Conservation (phyloP, 164 flowering plant genomes). For the Umbilicus rupestris region DNA sequence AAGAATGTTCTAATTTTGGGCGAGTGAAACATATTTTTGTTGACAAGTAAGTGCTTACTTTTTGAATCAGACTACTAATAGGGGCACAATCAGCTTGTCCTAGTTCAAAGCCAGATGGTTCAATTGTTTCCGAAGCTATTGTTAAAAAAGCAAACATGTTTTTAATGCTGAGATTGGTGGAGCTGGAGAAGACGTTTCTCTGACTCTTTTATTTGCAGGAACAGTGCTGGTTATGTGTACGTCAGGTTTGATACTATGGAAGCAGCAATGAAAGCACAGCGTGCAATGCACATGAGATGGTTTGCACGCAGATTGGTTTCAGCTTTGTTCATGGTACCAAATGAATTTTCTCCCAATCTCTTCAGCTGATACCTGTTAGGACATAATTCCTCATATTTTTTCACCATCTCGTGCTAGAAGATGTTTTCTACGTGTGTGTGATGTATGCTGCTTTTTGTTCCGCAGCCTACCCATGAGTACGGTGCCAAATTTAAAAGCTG, state of each 20-base stretch:
- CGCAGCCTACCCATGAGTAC: constrained; percentile 68
- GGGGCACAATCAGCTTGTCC: neutral
- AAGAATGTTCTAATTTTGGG: constrained; percentile 87
- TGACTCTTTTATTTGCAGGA: constrained; percentile 31
- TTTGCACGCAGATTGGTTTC: constrained; percentile 72
- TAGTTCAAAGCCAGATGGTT: neutral
- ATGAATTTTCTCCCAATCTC: neutral
- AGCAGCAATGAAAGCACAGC: constrained; percentile 58
- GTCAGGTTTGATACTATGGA: constrained; percentile 64
- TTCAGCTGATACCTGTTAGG: neutral
- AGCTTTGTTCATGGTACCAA: constrained; percentile 69
- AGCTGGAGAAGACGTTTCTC: neutral
- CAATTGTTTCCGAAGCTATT: neutral
- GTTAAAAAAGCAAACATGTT: neutral
- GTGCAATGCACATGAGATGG: constrained; percentile 82
- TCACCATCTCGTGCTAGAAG: neutral
- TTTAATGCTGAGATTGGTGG: neutral
- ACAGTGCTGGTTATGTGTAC: constrained; percentile 76
- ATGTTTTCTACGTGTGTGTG: no score
- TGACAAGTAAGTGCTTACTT: constrained; percentile 56
- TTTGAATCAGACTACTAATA: neutral
- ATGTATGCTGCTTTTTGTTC: no score
- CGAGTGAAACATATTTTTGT: constrained; percentile 63
- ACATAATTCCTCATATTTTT: neutral
- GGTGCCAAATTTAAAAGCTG: constrained; percentile 51